Evolutionary conservation across 2,329 filamentous ascomycete species (phyloP), one percentile per base, ranked within the genome.

Genomic region (Microsporum ferrugineum): DNA sequence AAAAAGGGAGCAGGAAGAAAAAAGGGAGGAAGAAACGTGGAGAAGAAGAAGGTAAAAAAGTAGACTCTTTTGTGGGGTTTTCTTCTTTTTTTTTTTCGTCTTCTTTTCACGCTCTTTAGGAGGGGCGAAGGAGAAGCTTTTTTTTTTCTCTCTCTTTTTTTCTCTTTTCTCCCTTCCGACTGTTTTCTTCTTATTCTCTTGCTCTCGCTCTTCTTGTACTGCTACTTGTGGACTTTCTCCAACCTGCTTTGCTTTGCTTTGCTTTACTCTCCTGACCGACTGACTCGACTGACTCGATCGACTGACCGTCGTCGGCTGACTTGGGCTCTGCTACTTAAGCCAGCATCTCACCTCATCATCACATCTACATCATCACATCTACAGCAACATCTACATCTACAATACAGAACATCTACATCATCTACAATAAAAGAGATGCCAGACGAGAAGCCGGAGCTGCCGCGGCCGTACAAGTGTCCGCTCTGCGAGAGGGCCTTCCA

Each of bases 401-500:
- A 41, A 17, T 17, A 17, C 17, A 41, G 6, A 41, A 12, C n/a
- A 41, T 41, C 10, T 3, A 41, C 10, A 14, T 10, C 8, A 41
- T 10, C 3, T 3, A 41, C 10, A 14, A 41, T 10, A 12, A 41
- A 3, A 41, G n/a, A 41, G 38, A 43, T 43, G 39, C 39, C 39
- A 5, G 39, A 43, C 39, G 65, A 68, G 47, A 83, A 76, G 76
- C 89, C 81, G 80, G 92, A 97, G 76, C 84, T 97, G 60, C 94
- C 94, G 63, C 87, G 94, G 61, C 92, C 92, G 0, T 99, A 99
- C 85, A 97, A 97, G 80, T 99, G 92, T 76, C 91, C 92, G 63
- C 84, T 99, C 65, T 99, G 94, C 80, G 92, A 96, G 71, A 95
- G 96, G 82, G 92, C 94, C 63, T 99, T 99, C 78, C 94, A 97